These are phyloP conservation scores for Aspergillus cavernicola DNA, from an alignment of 495 filamentous ascomycete genomes.

Conservation along the genomic window DNA sequence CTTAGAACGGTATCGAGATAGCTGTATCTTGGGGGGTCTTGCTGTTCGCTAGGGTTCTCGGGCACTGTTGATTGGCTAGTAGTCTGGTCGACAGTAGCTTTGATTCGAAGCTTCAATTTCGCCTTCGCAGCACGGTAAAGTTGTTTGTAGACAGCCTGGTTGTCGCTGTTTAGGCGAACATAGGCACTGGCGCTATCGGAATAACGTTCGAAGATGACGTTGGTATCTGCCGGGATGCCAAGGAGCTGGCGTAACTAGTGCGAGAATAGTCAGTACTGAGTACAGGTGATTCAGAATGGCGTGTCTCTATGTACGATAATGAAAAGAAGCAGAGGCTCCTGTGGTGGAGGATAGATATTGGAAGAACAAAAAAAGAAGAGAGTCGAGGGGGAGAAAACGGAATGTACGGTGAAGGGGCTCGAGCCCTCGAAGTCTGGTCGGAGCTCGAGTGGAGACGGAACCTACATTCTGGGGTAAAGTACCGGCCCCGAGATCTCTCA, in stretches of 20 bases:
- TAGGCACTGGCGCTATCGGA: conserved; percentile 87
- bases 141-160: conserved; percentile 88
- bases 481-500: conserved; percentile 76
- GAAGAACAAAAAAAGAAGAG: conserved; percentile 18
- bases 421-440: conserved; percentile 22
- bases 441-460: conserved; percentile 36
- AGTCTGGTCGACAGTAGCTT: conserved; percentile 49
- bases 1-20: conserved; percentile 45
- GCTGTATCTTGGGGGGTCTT: conserved; percentile 27
- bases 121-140: conserved; percentile 96
- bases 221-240: conserved; percentile 60
- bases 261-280: conserved; percentile 10
- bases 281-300: too few species aligned
- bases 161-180: conserved; percentile 72
- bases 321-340: not conserved
- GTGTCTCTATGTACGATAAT: not conserved
- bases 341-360: not conserved
- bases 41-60: conserved; percentile 6
- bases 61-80: conserved; percentile 11
- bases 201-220: conserved; percentile 84
- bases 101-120: conserved; percentile 94
- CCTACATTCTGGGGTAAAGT: conserved; percentile 83
- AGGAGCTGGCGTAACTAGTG: conserved; percentile 73
- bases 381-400: conserved; percentile 10
- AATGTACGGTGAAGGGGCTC: conserved; percentile 10